These are phyloP conservation scores for Nicotiana paniculata DNA, from an alignment of 257 asterid genomes.

Conservation along the genomic window DNA sequence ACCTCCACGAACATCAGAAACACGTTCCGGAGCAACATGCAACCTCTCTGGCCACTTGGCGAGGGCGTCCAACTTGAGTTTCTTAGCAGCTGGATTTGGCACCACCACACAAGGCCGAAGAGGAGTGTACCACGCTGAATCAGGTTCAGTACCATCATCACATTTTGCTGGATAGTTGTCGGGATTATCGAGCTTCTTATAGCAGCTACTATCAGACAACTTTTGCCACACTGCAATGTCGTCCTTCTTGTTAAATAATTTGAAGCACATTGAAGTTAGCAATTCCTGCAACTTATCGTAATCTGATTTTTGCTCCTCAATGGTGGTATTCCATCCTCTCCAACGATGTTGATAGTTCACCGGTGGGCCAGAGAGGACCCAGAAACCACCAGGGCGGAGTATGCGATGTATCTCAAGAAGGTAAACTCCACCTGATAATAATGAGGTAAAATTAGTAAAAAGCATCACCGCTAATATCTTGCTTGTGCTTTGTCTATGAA, in stretches of 20 bases:
- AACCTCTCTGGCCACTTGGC: slow-evolving; percentile 28
- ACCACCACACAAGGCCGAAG: slow-evolving; percentile 27
- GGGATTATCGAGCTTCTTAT: slow-evolving; percentile 20
- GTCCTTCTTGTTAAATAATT: slow-evolving; percentile 20
- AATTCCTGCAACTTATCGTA: slow-evolving; percentile 24
- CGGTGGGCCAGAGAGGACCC: slow-evolving; percentile 34
- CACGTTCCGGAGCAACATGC: slow-evolving; percentile 22
- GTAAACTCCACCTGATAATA: slow-evolving; percentile 23
- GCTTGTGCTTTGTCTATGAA: neutral
- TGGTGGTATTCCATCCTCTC: slow-evolving; percentile 31
- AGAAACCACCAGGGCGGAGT: slow-evolving; percentile 29
- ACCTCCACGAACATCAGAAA: slow-evolving; percentile 21
- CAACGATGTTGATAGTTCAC: slow-evolving; percentile 25
- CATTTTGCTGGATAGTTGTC: slow-evolving; percentile 26
- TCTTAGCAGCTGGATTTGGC: slow-evolving; percentile 16
- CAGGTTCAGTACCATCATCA: slow-evolving; percentile 31
- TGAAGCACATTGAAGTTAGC: slow-evolving; percentile 27
- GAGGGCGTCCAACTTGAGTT: slow-evolving; percentile 10
- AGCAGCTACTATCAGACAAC: slow-evolving; percentile 20
- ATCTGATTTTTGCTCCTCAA: slow-evolving; percentile 24
- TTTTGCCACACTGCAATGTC: slow-evolving; percentile 31
- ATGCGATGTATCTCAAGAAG: slow-evolving; percentile 33
- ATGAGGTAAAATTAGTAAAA: neutral
- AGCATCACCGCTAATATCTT: neutral
- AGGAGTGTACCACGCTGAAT: slow-evolving; percentile 27